phyloP scores from a whole-genome alignment of 108 stramenopile species.

The Fistulifera pelliculosa region DNA sequence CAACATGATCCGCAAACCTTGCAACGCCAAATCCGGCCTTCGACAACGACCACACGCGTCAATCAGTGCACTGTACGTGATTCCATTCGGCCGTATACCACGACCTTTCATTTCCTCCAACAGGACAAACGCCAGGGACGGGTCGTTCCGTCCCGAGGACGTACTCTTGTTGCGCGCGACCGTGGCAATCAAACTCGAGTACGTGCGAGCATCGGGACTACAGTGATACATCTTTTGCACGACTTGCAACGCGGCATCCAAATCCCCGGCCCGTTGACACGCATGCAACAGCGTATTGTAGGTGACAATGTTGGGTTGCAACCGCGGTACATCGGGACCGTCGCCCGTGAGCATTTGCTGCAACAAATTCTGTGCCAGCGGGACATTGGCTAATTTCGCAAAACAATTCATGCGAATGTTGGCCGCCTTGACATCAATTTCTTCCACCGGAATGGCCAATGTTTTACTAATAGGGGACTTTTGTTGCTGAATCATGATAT shows the following conservation, averaged over 20 bases:
- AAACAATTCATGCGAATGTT: conserved; percentile 85
- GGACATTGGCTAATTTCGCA: conserved; percentile 55
- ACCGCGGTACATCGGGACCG: conserved; percentile 37
- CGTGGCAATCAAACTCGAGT: conserved; percentile 76
- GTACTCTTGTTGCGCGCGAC: conserved; percentile 28
- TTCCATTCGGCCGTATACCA: conserved; percentile 65
- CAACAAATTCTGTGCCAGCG: conserved; percentile 45
- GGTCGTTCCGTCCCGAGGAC: conserved; percentile 42
- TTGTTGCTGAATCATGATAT: conserved; percentile 51
- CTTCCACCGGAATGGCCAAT: no score
- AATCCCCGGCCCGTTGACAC: conserved; percentile 63
- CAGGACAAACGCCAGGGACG: conserved; percentile 61
- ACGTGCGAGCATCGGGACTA: conserved; percentile 63
- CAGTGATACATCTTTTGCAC: conserved; percentile 28
- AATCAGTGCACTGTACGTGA: conserved; percentile 82
- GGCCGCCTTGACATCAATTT: conserved; percentile 60
- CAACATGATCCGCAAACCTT: conserved; percentile 69
- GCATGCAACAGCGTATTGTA: conserved; percentile 82
- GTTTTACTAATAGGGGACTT: conserved; percentile 36
- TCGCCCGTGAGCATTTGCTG: conserved; percentile 44
- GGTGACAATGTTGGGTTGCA: conserved; percentile 62
- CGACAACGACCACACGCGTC: conserved; percentile 71
- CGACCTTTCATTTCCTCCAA: conserved; percentile 55
- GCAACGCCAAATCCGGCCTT: conserved; percentile 67
- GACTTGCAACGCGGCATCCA: conserved; percentile 54